A percentile compares a stretch with the other conserved stretches of the same genome.
phyloP scores from a whole-genome alignment of 495 filamentous ascomycete species.

The Amniculicola lignicola region DNA sequence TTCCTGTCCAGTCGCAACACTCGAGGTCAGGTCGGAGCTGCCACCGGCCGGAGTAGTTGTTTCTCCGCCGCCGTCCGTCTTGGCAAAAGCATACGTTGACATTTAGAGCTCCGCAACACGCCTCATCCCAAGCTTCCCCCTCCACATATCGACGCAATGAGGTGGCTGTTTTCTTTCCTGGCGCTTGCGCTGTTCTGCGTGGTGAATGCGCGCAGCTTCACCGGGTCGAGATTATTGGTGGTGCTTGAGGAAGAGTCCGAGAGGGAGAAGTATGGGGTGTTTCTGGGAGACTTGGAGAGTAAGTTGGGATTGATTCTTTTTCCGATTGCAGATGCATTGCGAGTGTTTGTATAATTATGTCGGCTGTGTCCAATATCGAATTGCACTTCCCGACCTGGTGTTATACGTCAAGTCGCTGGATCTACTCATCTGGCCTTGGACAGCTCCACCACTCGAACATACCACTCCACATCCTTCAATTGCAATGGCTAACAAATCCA shows the following conservation, averaged over 20 bases:
- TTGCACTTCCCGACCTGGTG: no score
- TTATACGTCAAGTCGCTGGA: no score
- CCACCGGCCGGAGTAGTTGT: not conserved
- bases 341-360: no score
- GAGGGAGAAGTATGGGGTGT: conserved; percentile 74
- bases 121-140: not conserved
- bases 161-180: conserved; percentile 69
- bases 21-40: not conserved
- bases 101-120: conserved; percentile 9
- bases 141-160: conserved; percentile 53
- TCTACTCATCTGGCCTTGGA: no score
- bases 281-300: conserved; percentile 82
- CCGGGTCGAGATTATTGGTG: conserved; percentile 77
- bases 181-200: conserved; percentile 60
- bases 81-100: conserved; percentile 34
- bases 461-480: not conserved
- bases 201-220: conserved; percentile 73
- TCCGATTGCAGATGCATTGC: not conserved
- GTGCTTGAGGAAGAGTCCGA: conserved; percentile 79
- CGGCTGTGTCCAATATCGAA: no score
- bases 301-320: conserved; percentile 20
- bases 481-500: conserved; percentile 17
- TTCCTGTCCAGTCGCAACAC: not conserved
- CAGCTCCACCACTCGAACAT: not conserved
- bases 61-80: not conserved